A percentile compares a stretch with the other conserved stretches of the same genome.
Conservation (phyloP, 1,139 yeast species). For the Blastobotrys arbuscula region DNA sequence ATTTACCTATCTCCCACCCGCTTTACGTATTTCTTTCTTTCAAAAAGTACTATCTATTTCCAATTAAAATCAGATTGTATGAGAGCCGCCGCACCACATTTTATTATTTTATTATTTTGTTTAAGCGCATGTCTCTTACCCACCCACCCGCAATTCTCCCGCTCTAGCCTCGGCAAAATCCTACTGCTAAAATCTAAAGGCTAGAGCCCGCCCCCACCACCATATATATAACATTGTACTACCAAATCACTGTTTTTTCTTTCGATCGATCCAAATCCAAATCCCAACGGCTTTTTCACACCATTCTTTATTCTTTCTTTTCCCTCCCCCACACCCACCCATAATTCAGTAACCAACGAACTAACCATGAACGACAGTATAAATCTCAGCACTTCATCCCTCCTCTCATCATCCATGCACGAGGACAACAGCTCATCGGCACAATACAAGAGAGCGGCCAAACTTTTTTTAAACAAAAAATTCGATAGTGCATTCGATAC, state of each 20-base stretch:
- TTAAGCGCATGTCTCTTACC: too few relatives aligned
- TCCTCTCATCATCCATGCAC: too few relatives aligned
- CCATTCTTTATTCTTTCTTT: not conserved
- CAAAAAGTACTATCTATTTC: too few relatives aligned
- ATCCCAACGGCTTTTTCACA: not conserved
- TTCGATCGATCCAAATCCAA: not conserved
- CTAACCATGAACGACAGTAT: conserved; percentile 10
- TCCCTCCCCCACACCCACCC: not conserved
- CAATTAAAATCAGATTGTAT: too few relatives aligned
- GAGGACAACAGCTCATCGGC: conserved; percentile 1
- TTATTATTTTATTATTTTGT: too few relatives aligned
- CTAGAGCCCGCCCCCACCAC: not conserved
- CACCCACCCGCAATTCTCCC: too few relatives aligned
- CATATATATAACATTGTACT: too few relatives aligned
- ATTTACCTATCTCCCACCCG: too few relatives aligned
- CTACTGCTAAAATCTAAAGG: too few relatives aligned
- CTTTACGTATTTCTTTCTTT: too few relatives aligned
- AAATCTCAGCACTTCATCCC: conserved; percentile 8
- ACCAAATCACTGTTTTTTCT: not conserved
- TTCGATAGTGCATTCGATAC: conserved; percentile 21
- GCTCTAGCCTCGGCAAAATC: too few relatives aligned
- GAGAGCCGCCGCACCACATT: too few relatives aligned
- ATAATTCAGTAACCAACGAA: not conserved
- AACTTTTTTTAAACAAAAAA: conserved; percentile 24
- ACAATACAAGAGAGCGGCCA: conserved; percentile 23